phyloP scores from a whole-genome alignment of 768 basidiomycete species.

The Agaricus bisporus region DNA sequence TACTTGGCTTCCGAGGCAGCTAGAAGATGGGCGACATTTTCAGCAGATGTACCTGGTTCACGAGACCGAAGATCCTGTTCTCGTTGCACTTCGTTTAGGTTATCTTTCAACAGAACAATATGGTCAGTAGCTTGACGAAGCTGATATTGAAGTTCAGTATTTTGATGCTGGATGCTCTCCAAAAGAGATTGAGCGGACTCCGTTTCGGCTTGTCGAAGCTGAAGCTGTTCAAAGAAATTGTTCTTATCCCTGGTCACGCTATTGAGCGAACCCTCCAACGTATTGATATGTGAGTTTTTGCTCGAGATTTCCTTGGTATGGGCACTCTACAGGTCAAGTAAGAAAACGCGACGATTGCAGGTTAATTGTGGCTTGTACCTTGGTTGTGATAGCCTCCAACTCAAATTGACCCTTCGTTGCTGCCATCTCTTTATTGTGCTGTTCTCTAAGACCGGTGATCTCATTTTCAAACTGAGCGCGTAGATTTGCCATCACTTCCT shows the following conservation, averaged over 20 bases:
- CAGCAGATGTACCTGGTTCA: constrained; percentile 43
- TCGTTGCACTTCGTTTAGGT: constrained; percentile 56
- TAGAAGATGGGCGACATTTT: constrained; percentile 68
- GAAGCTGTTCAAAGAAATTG: constrained; percentile 77
- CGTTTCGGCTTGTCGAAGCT: constrained; percentile 83
- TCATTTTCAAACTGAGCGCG: constrained; percentile 72
- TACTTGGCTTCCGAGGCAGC: constrained; percentile 71
- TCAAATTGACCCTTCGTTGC: constrained; percentile 68
- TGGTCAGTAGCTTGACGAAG: constrained; percentile 77
- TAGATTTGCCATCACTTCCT: constrained; percentile 54
- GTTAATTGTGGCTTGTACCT: constrained; percentile 41
- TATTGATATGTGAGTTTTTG: constrained; percentile 56
- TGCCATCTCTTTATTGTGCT: constrained; percentile 68
- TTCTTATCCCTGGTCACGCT: constrained; percentile 72
- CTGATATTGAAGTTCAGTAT: constrained; percentile 83
- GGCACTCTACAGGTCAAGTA: constrained; percentile 39
- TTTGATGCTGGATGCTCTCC: constrained; percentile 70
- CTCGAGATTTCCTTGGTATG: constrained; percentile 61
- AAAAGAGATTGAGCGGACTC: constrained; percentile 77
- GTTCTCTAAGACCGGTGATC: constrained; percentile 48
- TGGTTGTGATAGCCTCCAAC: constrained; percentile 64
- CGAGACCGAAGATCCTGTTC: constrained; percentile 45
- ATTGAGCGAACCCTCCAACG: constrained; percentile 67
- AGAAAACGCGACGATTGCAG: constrained; percentile 4
- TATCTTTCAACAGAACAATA: constrained; percentile 62